Conservation (phyloP, 352 stramenopile species). For the Elongisporangium anandrum region DNA sequence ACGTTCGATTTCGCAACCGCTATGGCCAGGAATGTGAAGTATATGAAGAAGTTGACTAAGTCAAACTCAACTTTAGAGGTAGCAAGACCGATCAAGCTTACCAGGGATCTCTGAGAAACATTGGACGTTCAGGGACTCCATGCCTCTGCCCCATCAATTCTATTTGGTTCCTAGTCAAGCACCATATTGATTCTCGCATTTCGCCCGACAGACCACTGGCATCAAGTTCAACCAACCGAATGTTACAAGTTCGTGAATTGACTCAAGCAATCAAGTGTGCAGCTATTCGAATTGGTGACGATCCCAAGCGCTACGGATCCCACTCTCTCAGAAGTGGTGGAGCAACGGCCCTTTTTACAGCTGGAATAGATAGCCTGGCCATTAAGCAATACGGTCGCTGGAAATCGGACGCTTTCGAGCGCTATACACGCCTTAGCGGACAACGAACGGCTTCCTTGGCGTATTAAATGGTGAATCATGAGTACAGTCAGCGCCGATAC, state of each 20-base stretch:
- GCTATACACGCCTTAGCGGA: slow-evolving; percentile 8
- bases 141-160: slow-evolving; percentile 8
- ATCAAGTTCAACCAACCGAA: slow-evolving; percentile 3
- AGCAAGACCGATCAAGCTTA: slow-evolving; percentile 19
- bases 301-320: neutral
- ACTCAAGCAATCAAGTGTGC: slow-evolving; percentile 5
- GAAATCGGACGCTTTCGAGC: slow-evolving; percentile 4
- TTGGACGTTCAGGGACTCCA: neutral
- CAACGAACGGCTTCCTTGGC: too few species aligned
- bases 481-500: too few species aligned
- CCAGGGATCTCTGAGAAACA: neutral
- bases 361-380: slow-evolving; percentile 6
- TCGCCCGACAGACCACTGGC: slow-evolving; percentile 5
- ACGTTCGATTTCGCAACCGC: slow-evolving; percentile 1
- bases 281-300: neutral
- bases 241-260: slow-evolving; percentile 5
- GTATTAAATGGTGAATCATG: too few species aligned
- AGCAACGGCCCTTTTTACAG: slow-evolving; percentile 6
- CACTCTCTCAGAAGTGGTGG: slow-evolving; percentile 7
- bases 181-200: slow-evolving; percentile 1
- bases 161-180: slow-evolving; percentile 7
- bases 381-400: slow-evolving; percentile 15
- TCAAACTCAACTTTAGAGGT: slow-evolving; percentile 9
- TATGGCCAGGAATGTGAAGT: neutral
- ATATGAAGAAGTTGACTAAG: neutral